Evolutionary conservation across 179 eudicot species (phyloP).

Genomic region (Corrigiola litoralis): DNA sequence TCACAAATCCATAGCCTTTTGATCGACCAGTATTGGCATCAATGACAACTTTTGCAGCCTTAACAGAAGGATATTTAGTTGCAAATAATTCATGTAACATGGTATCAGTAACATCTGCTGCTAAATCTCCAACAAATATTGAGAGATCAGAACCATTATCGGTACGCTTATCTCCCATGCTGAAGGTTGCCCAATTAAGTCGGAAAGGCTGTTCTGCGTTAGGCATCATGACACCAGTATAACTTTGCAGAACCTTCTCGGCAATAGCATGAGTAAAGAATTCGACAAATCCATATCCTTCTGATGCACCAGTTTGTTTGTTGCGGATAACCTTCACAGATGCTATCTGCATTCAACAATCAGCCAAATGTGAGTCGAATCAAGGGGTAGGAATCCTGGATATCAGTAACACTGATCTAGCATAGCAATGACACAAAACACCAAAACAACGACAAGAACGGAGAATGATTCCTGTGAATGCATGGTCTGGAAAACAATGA

Average conservation of each 20-base stretch:
- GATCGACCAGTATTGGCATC: constrained; percentile 93
- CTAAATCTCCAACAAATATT: constrained; percentile 93
- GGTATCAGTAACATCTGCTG: constrained; percentile 87
- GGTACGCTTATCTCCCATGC: constrained; percentile 83
- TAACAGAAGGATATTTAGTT: constrained; percentile 76
- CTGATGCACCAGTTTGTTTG: constrained; percentile 77
- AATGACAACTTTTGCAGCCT: constrained; percentile 95
- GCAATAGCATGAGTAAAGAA: constrained; percentile 69
- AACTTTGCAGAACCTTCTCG: constrained; percentile 68
- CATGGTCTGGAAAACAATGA: too few species aligned
- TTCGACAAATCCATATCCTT: constrained; percentile 98
- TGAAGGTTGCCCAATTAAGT: constrained; percentile 93
- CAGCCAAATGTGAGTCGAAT: not conserved
- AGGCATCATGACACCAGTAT: constrained; percentile 61
- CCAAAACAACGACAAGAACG: too few species aligned
- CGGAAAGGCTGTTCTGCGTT: constrained; percentile 86
- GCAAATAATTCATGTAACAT: constrained; percentile 77
- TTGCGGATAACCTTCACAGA: constrained; percentile 87
- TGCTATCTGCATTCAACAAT: constrained; percentile 48
- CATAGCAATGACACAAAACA: too few species aligned
- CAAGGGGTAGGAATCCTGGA: not conserved
- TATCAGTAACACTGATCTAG: too few species aligned
- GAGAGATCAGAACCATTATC: constrained; percentile 92
- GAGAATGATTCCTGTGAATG: too few species aligned
- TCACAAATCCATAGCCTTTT: constrained; percentile 94